Conservation (phyloP, 1,284 basidiomycete species). For the Golubevia pallescens region DNA sequence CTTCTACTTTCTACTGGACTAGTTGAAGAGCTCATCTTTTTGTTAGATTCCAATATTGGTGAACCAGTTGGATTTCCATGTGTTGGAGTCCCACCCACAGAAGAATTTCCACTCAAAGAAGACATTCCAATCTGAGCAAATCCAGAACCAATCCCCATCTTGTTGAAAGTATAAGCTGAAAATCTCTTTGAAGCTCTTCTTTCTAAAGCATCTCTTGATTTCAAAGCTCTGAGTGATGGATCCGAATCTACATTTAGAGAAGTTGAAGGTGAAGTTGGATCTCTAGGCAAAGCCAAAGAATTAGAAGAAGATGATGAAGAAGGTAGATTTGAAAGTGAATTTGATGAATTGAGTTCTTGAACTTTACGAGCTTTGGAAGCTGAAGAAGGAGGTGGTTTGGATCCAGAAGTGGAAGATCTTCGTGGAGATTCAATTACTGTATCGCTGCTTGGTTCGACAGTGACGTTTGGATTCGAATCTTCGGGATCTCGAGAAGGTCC, state of each 20-base stretch:
- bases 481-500: neutral
- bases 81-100: neutral
- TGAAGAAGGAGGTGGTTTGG: neutral
- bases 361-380: neutral
- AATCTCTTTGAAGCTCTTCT: slow-evolving; percentile 62
- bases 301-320: neutral
- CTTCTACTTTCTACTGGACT: neutral
- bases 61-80: neutral
- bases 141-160: slow-evolving; percentile 44
- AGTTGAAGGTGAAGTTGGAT: neutral
- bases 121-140: neutral
- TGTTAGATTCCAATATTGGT: neutral
- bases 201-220: slow-evolving; percentile 57
- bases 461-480: neutral
- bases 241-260: slow-evolving; percentile 26
- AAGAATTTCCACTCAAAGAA: neutral
- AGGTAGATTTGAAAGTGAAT: neutral
- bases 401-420: neutral
- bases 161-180: slow-evolving; percentile 63
- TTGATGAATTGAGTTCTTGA: neutral
- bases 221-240: slow-evolving; percentile 48
- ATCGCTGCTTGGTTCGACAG: neutral
- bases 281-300: neutral
- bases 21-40: neutral
- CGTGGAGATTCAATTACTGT: neutral